Percentiles rank a stretch among this genome's conserved stretches.
Conservation (phyloP, 495 filamentous ascomycete species). For the Lepidopterella palustris region DNA sequence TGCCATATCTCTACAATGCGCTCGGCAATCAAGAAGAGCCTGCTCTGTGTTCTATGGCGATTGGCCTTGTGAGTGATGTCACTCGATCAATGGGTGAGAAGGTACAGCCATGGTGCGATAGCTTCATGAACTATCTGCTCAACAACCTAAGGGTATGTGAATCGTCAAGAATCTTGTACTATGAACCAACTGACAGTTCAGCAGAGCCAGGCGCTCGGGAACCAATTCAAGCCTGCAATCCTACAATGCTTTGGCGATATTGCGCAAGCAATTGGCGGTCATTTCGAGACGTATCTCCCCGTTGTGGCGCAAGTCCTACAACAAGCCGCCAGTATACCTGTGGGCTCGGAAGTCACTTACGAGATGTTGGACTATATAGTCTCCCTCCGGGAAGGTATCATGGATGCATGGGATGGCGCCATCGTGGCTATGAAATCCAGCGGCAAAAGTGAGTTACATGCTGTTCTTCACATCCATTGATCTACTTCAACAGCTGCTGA, state of each 20-base stretch:
- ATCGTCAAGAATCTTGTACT: neutral
- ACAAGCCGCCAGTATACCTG: conserved; percentile 77
- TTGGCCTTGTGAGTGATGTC: conserved; percentile 93
- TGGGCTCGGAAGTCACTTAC: conserved; percentile 61
- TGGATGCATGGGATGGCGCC: conserved; percentile 98
- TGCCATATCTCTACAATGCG: conserved; percentile 84
- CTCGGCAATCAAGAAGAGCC: conserved; percentile 93
- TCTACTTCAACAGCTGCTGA: conserved; percentile 11
- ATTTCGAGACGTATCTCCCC: conserved; percentile 86
- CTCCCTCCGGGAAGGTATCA: conserved; percentile 90
- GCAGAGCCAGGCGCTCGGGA: conserved; percentile 66
- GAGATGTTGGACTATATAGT: conserved; percentile 96
- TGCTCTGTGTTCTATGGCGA: conserved; percentile 90
- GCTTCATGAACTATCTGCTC: conserved; percentile 94
- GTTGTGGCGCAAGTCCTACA: conserved; percentile 91
- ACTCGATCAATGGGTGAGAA: conserved; percentile 82
- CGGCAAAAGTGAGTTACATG: conserved; percentile 57
- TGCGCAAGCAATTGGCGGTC: conserved; percentile 85
- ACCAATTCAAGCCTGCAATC: conserved; percentile 97
- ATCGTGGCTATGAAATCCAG: conserved; percentile 83
- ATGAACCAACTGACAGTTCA: conserved; percentile 14
- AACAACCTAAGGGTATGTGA: conserved; percentile 74
- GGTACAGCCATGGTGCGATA: conserved; percentile 88
- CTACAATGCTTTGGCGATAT: conserved; percentile 98
- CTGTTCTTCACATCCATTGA: conserved; percentile 22